Conservation (phyloP, 2,329 filamentous ascomycete genomes). For the Colletotrichum sansevieriae region DNA sequence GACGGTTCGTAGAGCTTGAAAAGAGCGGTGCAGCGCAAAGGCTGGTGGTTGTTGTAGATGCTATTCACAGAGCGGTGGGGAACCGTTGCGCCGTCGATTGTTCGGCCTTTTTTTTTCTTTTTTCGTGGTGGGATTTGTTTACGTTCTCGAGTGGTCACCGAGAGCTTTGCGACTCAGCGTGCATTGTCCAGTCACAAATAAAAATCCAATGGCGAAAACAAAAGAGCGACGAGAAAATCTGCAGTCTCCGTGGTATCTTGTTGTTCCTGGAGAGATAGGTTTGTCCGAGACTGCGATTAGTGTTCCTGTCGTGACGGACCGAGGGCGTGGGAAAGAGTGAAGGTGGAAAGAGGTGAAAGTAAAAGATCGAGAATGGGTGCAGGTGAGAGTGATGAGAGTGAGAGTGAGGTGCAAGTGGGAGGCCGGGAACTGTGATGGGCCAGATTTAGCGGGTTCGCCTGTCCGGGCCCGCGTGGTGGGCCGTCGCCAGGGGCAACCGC, state of each 20-base stretch:
- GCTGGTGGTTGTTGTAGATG: conserved; percentile 34
- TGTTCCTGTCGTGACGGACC: conserved; percentile 13
- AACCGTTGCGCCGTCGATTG: conserved; percentile 7
- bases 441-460: conserved; percentile 30
- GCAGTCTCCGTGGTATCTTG: conserved; percentile 37
- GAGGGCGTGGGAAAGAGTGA: background rate
- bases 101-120: background rate
- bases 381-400: background rate
- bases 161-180: conserved; percentile 20
- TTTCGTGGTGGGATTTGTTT: conserved; percentile 26
- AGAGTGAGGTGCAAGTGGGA: background rate
- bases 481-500: conserved; percentile 37
- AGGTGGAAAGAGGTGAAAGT: conserved; percentile 14
- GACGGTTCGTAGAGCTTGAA: conserved; percentile 2
- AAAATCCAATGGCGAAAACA: conserved; percentile 3
- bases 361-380: background rate
- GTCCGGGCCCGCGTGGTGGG: conserved; percentile 20
- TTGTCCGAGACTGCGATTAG: conserved; percentile 39
- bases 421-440: conserved; percentile 15
- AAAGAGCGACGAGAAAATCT: conserved; percentile 1
- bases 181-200: conserved; percentile 29
- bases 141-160: conserved; percentile 38
- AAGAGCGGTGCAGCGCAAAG: conserved; percentile 34
- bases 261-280: conserved; percentile 10
- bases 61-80: conserved; percentile 35